Evolutionary conservation across 768 basidiomycete genomes (phyloP), one percentile per base, ranked within the genome.

Genomic region (Leucosporidium scottii): DNA sequence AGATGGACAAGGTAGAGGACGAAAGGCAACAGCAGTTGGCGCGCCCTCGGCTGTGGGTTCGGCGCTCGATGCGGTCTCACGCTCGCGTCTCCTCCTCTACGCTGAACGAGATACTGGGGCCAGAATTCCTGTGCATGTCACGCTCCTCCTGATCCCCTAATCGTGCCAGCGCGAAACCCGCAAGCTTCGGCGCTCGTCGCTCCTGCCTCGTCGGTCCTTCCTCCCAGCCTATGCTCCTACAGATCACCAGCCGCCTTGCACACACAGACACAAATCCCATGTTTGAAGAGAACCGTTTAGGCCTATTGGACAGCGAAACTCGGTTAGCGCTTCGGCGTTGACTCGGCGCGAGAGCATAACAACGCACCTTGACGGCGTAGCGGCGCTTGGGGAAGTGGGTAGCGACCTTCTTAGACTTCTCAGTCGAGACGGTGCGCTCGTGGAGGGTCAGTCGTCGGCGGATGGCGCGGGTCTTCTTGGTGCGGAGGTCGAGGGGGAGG

Each of bases 401-500:
- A 59, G 65, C 70, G 64, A 62, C 69, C 75, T 77, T 77, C 64
- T 61, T 66, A 56, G 67, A 91, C 82, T 88, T 91, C 81, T 89
- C 83, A 64, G 96, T 98, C 84, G 91, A 91, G 74, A 85, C 79
- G 78, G 86, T 87, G 69, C 80, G 77, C 80, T 99, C 93, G 81
- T 88, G 85, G 83, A 88, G 87, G 75, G 91, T 92, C 81, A 99
- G 81, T 79, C 92, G 86, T 81, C 93, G 85, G 79, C 96, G 86
- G 84, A 99, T 97, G 51, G 96, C 96, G 75, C 96, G 89, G 71
- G 96, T 99, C 87, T 88, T 93, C 88, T 98, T 99, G 73, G 86
- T 80, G 74, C 96, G 90, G 78, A 99, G 88, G 84, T 99, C 96
- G 74, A 98, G 91, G 71, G 96, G 96, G 73, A 90, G 82, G 82